Percentiles rank a stretch among this genome's conserved stretches.
Evolutionary conservation across 495 filamentous ascomycete species (phyloP).

Genomic region (Penicillium cataractarum): DNA sequence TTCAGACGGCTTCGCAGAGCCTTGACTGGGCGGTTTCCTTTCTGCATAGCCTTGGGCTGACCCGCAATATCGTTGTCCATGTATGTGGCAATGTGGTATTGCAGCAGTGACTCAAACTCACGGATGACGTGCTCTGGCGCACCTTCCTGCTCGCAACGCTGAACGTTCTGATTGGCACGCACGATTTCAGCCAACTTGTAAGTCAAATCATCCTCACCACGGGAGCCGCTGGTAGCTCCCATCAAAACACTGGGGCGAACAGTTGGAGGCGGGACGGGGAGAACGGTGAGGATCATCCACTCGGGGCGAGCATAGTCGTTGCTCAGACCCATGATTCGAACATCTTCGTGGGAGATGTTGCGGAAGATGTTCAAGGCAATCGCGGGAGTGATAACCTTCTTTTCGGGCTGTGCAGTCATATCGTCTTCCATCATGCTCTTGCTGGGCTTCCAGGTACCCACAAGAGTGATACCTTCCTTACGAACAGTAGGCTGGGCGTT

Average conservation of each 20-base stretch:
- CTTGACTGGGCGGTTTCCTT: conserved; percentile 94
- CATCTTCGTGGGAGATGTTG: conserved; percentile 76
- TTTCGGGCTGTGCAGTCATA: conserved; percentile 68
- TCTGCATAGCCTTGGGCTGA: conserved; percentile 92
- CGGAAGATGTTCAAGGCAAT: conserved; percentile 84
- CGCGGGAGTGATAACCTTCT: conserved; percentile 80
- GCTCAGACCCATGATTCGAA: conserved; percentile 85
- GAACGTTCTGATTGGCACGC: conserved; percentile 92
- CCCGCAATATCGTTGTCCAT: conserved; percentile 99
- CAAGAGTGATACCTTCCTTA: conserved; percentile 79
- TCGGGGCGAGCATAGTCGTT: conserved; percentile 92
- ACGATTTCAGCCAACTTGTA: conserved; percentile 99
- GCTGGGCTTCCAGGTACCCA: conserved; percentile 75
- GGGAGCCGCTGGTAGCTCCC: conserved; percentile 81
- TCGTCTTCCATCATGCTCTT: conserved; percentile 70
- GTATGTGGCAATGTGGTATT: conserved; percentile 97
- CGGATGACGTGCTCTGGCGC: conserved; percentile 84
- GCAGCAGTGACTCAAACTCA: conserved; percentile 90
- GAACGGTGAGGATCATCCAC: conserved; percentile 96
- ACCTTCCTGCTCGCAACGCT: conserved; percentile 82
- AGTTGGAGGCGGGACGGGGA: conserved; percentile 93
- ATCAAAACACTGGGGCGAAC: conserved; percentile 94
- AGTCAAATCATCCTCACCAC: conserved; percentile 97
- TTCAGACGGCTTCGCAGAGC: conserved; percentile 94
- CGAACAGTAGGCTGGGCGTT: conserved; percentile 87